phyloP scores from a whole-genome alignment of 352 stramenopile genomes.

The Globisporangium polare region DNA sequence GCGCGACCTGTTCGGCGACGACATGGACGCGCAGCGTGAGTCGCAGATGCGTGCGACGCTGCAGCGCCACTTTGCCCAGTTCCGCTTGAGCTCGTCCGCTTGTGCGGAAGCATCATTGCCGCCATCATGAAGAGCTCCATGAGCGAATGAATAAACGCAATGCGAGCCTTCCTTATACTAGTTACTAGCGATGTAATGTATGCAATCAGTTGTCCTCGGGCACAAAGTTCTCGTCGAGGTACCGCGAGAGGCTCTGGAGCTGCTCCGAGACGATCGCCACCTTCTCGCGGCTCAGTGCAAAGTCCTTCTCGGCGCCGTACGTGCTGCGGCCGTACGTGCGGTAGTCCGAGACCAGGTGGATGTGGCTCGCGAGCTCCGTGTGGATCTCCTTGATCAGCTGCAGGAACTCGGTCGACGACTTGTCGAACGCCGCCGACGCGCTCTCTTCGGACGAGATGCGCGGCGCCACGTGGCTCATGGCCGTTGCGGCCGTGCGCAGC shows the following conservation, averaged over 20 bases:
- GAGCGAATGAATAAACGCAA: neutral
- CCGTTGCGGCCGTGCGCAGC: conserved; percentile 57
- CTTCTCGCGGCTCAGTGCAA: conserved; percentile 72
- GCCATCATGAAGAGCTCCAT: neutral
- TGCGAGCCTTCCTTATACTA: neutral
- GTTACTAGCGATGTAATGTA: neutral
- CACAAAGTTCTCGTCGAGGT: conserved; percentile 71
- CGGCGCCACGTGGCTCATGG: conserved; percentile 65
- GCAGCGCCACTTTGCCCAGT: conserved; percentile 60
- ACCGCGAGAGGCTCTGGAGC: conserved; percentile 68
- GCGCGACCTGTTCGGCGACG: conserved; percentile 11
- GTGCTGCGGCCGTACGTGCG: conserved; percentile 77
- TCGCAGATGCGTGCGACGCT: conserved; percentile 37
- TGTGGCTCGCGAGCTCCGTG: conserved; percentile 74
- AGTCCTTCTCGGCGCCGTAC: conserved; percentile 82
- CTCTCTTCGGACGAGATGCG: conserved; percentile 61
- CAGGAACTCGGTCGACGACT: conserved; percentile 77
- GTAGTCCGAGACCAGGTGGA: conserved; percentile 85
- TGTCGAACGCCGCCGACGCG: conserved; percentile 70
- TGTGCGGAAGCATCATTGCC: neutral
- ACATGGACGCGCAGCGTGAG: conserved; percentile 30
- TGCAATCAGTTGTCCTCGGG: conserved; percentile 51
- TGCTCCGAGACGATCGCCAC: conserved; percentile 77
- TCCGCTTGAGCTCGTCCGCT: conserved; percentile 19
- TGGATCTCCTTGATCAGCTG: conserved; percentile 86